These are phyloP conservation scores for Oryza australiensis DNA, from an alignment of 176 grass and related monocot species.

Conservation along the genomic window DNA sequence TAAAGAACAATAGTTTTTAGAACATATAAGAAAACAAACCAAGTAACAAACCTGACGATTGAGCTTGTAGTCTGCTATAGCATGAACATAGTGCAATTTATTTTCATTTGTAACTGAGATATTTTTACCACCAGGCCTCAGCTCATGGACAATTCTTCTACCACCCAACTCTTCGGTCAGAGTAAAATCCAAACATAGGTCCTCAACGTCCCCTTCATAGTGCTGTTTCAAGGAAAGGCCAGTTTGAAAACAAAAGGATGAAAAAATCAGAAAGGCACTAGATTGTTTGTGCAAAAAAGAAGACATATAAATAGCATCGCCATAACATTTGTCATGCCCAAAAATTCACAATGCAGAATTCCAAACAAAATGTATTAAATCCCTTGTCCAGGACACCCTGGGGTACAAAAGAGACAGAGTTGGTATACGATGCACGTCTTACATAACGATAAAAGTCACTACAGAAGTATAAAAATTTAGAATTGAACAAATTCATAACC, in stretches of 20 bases:
- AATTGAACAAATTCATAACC: too few species aligned
- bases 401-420: too few species aligned
- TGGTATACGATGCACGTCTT: too few species aligned
- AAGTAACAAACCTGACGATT: slow-evolving; percentile 69
- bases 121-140: slow-evolving; percentile 92
- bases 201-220: slow-evolving; percentile 81
- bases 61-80: slow-evolving; percentile 95
- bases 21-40: slow-evolving; percentile 5
- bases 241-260: neutral
- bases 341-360: too few species aligned
- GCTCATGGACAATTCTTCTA: slow-evolving; percentile 84
- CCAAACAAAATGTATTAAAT: too few species aligned
- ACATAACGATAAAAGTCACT: too few species aligned
- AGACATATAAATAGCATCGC: neutral
- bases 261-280: neutral
- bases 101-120: slow-evolving; percentile 88
- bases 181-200: slow-evolving; percentile 97
- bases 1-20: slow-evolving; percentile 18
- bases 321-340: neutral
- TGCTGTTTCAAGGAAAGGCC: slow-evolving; percentile 53
- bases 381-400: too few species aligned
- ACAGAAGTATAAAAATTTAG: too few species aligned
- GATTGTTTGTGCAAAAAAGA: neutral
- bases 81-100: slow-evolving; percentile 96
- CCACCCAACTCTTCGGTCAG: slow-evolving; percentile 83